Evolutionary conservation across 2,329 filamentous ascomycete genomes (phyloP), one percentile per base, ranked within the genome.

Genomic region (Xylaria polymorpha): DNA sequence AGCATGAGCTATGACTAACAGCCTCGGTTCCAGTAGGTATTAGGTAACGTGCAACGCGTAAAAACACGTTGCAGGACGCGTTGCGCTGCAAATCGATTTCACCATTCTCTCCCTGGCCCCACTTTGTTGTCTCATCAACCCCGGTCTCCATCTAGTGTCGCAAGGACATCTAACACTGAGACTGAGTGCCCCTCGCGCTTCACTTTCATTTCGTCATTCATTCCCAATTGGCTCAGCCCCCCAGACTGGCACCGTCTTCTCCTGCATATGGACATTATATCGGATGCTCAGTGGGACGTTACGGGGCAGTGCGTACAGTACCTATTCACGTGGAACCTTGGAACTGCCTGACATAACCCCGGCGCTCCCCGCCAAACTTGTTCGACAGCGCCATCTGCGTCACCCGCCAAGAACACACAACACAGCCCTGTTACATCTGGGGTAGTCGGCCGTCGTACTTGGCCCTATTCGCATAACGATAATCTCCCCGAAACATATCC

Each of bases 41-140:
- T 37, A 37, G 4, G 4, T 37, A 32, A 50, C 2, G 39, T 22
- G 18, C 29, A 61, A 64, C 70, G 70, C 70, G 70, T 65, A 70
- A 71, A 71, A 70, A 70, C 70, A 67, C 67, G 70, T 7, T 37
- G 15, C n/a, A 4, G 6, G 32, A 68, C 65, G 68, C 68, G 68
- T 57, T 63, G 25, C 22, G 44, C 44, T 29, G 35, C 25, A 58
- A 44, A 51, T 53, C 60, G 32, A 9, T 37, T 37, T 20, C 8
- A 10, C 56, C 22, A 29, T 29, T 3, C 25, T 37, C 51, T 35
- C 12, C 20, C 10, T 41, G 9, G 18, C 63, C 63, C 63, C 66
- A 69, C 63, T 43, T 50, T 39, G 60, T 64, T 56, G 35, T 22
- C 35, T 58, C 57, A 66, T 55, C 58, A 53, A 37, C 58, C 59